phyloP scores from a whole-genome alignment of 768 basidiomycete genomes.

The Leccinum imitatum region DNA sequence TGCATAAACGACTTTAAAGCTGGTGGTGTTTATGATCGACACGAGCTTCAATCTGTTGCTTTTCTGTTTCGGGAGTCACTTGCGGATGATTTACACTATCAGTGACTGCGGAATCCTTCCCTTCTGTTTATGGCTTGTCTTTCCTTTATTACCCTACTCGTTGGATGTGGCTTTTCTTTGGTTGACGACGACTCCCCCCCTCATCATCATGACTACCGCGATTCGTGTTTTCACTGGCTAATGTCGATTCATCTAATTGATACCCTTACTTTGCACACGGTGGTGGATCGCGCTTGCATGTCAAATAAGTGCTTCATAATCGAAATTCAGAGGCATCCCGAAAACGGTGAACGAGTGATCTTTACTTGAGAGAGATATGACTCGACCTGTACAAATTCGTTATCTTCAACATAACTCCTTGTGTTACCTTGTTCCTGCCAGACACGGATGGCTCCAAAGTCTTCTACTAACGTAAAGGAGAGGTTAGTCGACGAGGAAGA shows the following conservation, averaged over 20 bases:
- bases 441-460: conserved; percentile 64
- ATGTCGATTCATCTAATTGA: conserved; percentile 66
- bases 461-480: conserved; percentile 52
- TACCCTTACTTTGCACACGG: conserved; percentile 42
- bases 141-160: conserved; percentile 41
- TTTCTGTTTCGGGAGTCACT: conserved; percentile 37
- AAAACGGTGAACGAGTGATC: background rate
- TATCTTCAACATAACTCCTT: background rate
- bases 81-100: conserved; percentile 36
- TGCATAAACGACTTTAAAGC: conserved; percentile 50
- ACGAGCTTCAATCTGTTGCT: conserved; percentile 38
- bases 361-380: conserved; percentile 13
- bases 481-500: conserved; percentile 76
- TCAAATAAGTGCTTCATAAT: conserved; percentile 35
- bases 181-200: conserved; percentile 51
- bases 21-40: conserved; percentile 44
- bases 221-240: conserved; percentile 61
- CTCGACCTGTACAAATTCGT: conserved; percentile 18
- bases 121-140: conserved; percentile 36
- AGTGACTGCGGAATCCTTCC: conserved; percentile 38
- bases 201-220: conserved; percentile 62
- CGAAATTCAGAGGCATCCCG: conserved; percentile 15
- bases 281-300: conserved; percentile 36
- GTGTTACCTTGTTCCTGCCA: background rate
- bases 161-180: conserved; percentile 63